Conservation (phyloP, 768 basidiomycete species). For the Udeniomyces megalosporus region DNA sequence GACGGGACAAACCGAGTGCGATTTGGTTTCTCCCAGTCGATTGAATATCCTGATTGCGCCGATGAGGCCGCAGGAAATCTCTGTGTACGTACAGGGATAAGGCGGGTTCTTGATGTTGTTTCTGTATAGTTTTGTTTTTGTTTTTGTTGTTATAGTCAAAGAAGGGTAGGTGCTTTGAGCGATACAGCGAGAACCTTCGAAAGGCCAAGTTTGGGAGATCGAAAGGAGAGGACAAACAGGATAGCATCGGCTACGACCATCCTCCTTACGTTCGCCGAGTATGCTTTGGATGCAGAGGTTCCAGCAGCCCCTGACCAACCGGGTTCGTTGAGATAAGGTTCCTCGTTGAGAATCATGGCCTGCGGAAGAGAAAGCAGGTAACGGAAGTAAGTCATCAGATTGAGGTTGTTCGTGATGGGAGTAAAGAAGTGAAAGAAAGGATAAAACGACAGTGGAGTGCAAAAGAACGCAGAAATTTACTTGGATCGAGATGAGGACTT, state of each 20-base stretch:
- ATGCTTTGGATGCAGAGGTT: constrained; percentile 20
- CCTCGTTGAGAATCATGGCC: constrained; percentile 89
- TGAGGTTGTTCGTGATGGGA: no score
- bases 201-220: constrained; percentile 19
- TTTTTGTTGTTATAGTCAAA: no score
- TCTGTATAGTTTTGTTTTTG: constrained; percentile 25
- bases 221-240: constrained; percentile 13
- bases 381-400: constrained; percentile 38
- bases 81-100: constrained; percentile 36
- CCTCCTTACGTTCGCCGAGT: constrained; percentile 61
- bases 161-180: no score
- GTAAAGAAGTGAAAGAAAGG: no score
- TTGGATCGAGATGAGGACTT: constrained; percentile 28
- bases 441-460: no score
- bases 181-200: not conserved
- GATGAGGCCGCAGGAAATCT: no score
- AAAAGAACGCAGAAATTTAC: no score
- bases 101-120: constrained; percentile 65
- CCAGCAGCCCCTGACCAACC: constrained; percentile 30
- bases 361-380: constrained; percentile 64
- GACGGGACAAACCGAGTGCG: no score
- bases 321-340: constrained; percentile 85
- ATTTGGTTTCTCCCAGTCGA: no score
- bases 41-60: no score
- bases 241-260: constrained; percentile 77